Conservation (phyloP, 129 eudicot genomes). For the Arctium minus region DNA sequence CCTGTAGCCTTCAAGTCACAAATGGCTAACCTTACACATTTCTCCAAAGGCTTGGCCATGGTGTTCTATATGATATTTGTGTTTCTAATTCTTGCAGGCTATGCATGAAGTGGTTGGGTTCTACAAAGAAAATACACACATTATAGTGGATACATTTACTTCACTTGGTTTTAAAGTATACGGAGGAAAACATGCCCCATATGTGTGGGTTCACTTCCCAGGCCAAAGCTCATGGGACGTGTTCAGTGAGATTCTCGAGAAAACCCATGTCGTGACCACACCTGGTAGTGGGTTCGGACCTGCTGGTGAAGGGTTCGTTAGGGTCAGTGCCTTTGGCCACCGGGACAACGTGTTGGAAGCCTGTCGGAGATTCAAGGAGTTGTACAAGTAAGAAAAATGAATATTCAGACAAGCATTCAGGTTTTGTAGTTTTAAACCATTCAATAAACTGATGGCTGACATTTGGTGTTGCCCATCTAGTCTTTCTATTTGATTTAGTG, state of each 20-base stretch:
- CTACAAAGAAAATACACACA: slow-evolving; percentile 84
- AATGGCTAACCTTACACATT: neutral
- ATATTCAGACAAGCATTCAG: neutral
- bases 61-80: neutral
- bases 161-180: slow-evolving; percentile 90
- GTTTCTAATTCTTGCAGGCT: slow-evolving; percentile 54
- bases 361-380: slow-evolving; percentile 85
- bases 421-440: slow-evolving; percentile 18
- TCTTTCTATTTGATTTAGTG: slow-evolving; percentile 7
- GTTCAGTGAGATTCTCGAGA: slow-evolving; percentile 87
- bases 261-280: slow-evolving; percentile 92
- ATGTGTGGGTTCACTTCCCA: slow-evolving; percentile 95
- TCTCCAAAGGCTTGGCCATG: neutral
- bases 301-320: slow-evolving; percentile 90
- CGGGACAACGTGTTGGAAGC: slow-evolving; percentile 85
- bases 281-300: slow-evolving; percentile 99
- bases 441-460: slow-evolving; percentile 1
- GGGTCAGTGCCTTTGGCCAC: slow-evolving; percentile 95
- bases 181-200: slow-evolving; percentile 94
- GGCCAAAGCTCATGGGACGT: slow-evolving; percentile 98
- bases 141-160: slow-evolving; percentile 85
- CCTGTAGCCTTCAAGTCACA: neutral
- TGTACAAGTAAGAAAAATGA: slow-evolving; percentile 59
- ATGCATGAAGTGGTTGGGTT: slow-evolving; percentile 82
- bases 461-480: neutral